Conservation (phyloP, 306 rosid species). For the Acacia crassicarpa region DNA sequence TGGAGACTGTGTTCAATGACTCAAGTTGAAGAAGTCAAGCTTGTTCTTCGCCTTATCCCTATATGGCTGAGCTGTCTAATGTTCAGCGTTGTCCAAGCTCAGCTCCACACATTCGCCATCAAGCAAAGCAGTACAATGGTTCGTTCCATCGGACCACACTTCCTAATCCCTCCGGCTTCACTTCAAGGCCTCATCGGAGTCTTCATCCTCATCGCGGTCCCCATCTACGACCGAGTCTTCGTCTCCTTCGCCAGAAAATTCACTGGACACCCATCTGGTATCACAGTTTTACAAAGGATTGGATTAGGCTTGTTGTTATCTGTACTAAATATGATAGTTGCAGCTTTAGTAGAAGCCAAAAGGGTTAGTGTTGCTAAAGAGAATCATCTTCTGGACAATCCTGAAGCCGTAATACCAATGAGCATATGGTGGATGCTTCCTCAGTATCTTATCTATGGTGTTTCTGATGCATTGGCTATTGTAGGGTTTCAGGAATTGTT, state of each 20-base stretch:
- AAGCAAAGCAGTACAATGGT: conserved; percentile 65
- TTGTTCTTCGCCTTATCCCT: conserved; percentile 61
- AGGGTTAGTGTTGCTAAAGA: conserved; percentile 50
- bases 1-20: conserved; percentile 71
- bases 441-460: conserved; percentile 51
- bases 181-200: neutral
- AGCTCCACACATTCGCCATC: conserved; percentile 55
- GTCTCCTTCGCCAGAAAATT: conserved; percentile 43
- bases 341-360: conserved; percentile 59
- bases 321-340: conserved; percentile 50
- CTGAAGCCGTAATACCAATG: conserved; percentile 53
- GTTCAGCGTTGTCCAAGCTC: conserved; percentile 53
- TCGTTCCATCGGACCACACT: conserved; percentile 30
- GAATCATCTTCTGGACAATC: conserved; percentile 44
- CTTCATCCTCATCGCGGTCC: conserved; percentile 49
- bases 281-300: conserved; percentile 64
- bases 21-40: conserved; percentile 83
- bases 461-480: conserved; percentile 51
- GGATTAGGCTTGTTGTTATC: conserved; percentile 65
- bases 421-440: conserved; percentile 79
- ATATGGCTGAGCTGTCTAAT: conserved; percentile 70
- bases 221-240: conserved; percentile 57
- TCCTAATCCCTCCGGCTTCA: neutral
- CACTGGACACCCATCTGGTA: conserved; percentile 53
- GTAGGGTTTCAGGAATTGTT: conserved; percentile 68